phyloP scores from a whole-genome alignment of 169 alveolate species.

The Cyclospora cayetanensis region DNA sequence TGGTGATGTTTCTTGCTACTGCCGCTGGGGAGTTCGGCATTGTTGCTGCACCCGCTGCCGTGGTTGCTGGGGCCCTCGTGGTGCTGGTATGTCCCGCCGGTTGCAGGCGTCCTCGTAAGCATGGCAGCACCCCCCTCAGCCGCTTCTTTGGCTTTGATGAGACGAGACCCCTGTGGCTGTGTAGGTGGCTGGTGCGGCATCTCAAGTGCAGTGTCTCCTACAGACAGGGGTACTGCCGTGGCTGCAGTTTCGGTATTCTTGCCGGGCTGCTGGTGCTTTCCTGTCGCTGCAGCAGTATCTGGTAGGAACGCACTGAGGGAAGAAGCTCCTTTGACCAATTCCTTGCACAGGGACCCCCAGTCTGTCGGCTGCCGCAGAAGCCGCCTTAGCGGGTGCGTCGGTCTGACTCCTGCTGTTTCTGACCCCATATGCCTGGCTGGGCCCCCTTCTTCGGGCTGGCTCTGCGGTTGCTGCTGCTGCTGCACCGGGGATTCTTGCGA shows the following conservation, averaged over 20 bases:
- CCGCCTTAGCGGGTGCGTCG: background rate
- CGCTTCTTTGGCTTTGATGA: background rate
- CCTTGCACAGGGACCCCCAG: background rate
- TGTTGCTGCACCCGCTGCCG: background rate
- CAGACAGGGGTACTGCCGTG: background rate
- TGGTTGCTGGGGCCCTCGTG: background rate
- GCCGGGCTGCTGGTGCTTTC: background rate
- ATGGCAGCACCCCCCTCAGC: background rate
- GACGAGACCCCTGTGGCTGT: background rate
- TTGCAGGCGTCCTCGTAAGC: background rate
- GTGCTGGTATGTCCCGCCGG: background rate
- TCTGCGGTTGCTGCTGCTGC: slow-evolving; percentile 15
- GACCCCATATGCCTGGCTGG: background rate
- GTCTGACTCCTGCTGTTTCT: background rate
- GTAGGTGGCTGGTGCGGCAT: background rate
- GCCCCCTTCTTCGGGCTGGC: background rate
- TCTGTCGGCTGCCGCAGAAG: background rate
- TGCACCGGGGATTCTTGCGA: background rate
- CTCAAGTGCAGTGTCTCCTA: background rate
- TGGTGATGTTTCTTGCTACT: background rate
- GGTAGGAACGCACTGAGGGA: background rate
- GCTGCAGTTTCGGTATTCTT: background rate
- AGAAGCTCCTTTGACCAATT: background rate
- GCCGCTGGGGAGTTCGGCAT: background rate
- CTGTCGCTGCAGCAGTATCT: background rate